Conservation (phyloP, 257 asterid species). For the Primulina tabacum region DNA sequence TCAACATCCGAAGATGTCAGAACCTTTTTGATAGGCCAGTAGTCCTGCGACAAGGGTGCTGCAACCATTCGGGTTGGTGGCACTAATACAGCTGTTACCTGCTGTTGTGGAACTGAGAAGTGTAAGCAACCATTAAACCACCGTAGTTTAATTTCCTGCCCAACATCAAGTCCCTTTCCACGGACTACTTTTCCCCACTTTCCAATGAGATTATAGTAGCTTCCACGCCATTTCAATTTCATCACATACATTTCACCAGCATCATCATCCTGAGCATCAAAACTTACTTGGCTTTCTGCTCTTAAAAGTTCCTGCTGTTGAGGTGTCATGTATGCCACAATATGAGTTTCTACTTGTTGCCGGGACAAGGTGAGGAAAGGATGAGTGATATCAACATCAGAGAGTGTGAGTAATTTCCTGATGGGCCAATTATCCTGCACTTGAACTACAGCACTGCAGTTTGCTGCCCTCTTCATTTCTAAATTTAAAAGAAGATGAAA, state of each 20-base stretch:
- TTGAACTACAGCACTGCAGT: conserved; percentile 36
- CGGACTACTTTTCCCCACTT: conserved; percentile 62
- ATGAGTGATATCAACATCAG: conserved; percentile 58
- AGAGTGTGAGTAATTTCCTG: conserved; percentile 50
- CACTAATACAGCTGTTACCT: conserved; percentile 33
- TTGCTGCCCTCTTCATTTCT: conserved; percentile 48
- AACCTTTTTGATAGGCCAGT: conserved; percentile 51
- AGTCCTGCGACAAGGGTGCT: conserved; percentile 43
- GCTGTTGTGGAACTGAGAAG: conserved; percentile 49
- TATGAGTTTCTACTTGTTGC: conserved; percentile 53
- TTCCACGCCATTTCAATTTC: conserved; percentile 60
- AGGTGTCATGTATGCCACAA: conserved; percentile 41
- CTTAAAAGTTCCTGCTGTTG: conserved; percentile 43
- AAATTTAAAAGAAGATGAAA: conserved; percentile 7
- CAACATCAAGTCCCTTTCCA: conserved; percentile 54
- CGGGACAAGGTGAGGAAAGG: conserved; percentile 55
- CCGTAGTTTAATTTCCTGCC: conserved; percentile 51
- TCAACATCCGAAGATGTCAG: conserved; percentile 50
- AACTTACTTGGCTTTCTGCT: conserved; percentile 47
- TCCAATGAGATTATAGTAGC: conserved; percentile 50
- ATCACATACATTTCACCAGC: conserved; percentile 42
- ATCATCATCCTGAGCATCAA: conserved; percentile 54
- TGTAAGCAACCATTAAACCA: conserved; percentile 49
- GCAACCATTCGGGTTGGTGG: conserved; percentile 35
- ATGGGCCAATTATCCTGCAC: conserved; percentile 53